Evolutionary conservation across 202 grass and related monocot species (phyloP).

Genomic region (Tripidium arundinaceum): DNA sequence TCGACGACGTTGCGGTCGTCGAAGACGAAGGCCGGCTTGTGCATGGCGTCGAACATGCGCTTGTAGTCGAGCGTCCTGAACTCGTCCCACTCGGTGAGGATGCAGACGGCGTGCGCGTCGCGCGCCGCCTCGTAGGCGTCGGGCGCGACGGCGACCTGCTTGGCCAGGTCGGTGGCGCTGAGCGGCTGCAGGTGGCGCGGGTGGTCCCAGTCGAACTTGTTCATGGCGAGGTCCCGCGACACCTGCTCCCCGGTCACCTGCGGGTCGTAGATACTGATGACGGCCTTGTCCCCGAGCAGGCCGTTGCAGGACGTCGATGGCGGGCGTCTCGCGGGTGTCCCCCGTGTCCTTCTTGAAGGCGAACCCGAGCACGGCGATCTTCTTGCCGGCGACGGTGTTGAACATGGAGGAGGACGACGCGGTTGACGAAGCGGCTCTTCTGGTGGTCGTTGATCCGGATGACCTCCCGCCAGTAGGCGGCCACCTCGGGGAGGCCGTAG

Average conservation of each 20-base stretch:
- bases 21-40: conserved; percentile 52
- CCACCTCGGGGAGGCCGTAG: conserved; percentile 46
- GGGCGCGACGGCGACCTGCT: conserved; percentile 16
- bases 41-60: conserved; percentile 44
- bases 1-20: conserved; percentile 61
- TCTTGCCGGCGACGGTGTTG: conserved; percentile 50
- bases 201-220: conserved; percentile 77
- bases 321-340: conserved; percentile 47
- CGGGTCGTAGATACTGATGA: conserved; percentile 67
- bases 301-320: conserved; percentile 57
- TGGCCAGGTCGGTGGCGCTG: conserved; percentile 6
- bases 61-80: conserved; percentile 36
- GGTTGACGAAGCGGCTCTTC: conserved; percentile 54
- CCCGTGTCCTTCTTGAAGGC: conserved; percentile 59
- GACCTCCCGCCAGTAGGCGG: conserved; percentile 42
- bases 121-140: conserved; percentile 44
- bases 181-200: conserved; percentile 67
- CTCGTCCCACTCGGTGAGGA: conserved; percentile 54
- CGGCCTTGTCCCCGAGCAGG: conserved; percentile 53
- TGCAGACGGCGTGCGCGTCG: conserved; percentile 43
- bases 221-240: conserved; percentile 59
- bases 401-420: conserved; percentile 58
- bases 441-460: conserved; percentile 53
- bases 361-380: conserved; percentile 52
- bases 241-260: conserved; percentile 74